Evolutionary conservation across 352 stramenopile species (phyloP), one percentile per base, ranked within the genome.

Genomic region (Elongisporangium senticosum): DNA sequence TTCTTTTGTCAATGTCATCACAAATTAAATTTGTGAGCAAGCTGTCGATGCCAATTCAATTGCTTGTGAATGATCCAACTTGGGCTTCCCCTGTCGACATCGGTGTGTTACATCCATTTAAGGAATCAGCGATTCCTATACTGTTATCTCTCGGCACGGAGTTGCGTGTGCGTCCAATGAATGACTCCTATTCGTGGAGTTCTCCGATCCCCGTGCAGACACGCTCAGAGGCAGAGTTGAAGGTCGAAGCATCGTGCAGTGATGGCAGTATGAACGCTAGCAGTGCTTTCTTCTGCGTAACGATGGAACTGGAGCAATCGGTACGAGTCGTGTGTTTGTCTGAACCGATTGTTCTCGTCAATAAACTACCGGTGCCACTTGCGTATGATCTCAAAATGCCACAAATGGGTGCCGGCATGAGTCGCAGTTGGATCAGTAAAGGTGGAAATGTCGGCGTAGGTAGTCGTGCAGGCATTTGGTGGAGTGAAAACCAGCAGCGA

Each of bases 51-150:
- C 72, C 81, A 7, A 71, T 95, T 19, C 76, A 89, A 51, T 58
- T 95, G 19, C 78, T 95, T 4, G 81, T 92, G 21, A 90, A 95
- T 40, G 83, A 93, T 58, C 83, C 85, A 55, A 79, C 79, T 39
- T 95, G 85, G 85, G 63, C 71, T 4, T 64, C 75, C 11, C 85
- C 85, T 13, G 78, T 93, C 2, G 83, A 90, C 54, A 83, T 94
- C 51, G 82, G 82, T 2, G 62, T 83, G 13, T 59, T 95, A 17
- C 67, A 78, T 20, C 69, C 81, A 11, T 66, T 72, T 13, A 68
- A 79, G 63, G 79, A 89, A 37, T 88, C 78, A 1, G 79, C 83
- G 3, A 69, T 95, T 7, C 85, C 85, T 11, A 69, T 95, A 22
- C 62, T 90, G 43, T 62, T 87, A 1, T 89, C 85, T 7, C 61